Conservation (phyloP, 2,329 filamentous ascomycete species). For the Xylaria sp. region DNA sequence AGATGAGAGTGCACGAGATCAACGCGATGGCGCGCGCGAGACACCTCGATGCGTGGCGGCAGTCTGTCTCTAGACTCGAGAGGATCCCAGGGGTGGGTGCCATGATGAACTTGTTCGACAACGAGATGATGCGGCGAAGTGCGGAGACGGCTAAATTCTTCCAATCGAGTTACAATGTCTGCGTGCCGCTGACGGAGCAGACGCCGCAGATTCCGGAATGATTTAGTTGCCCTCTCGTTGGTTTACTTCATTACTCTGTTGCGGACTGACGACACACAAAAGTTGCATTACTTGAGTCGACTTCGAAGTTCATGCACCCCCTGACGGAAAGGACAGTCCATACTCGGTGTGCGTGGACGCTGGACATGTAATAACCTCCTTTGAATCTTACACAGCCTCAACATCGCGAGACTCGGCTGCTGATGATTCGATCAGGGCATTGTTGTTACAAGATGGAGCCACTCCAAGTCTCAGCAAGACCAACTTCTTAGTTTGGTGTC, state of each 20-base stretch:
- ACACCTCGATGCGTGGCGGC: slow-evolving; percentile 21
- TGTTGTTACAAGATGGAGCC: background rate
- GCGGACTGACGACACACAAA: background rate
- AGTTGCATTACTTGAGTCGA: background rate
- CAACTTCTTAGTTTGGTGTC: background rate
- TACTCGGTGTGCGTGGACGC: background rate
- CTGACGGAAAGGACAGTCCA: background rate
- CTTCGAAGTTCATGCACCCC: background rate
- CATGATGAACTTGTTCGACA: slow-evolving; percentile 22
- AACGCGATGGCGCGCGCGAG: slow-evolving; percentile 18
- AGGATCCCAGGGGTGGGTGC: slow-evolving; percentile 18
- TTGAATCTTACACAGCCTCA: too few species aligned
- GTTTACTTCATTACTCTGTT: background rate
- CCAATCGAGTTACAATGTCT: slow-evolving; percentile 17
- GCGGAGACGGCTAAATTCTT: slow-evolving; percentile 23
- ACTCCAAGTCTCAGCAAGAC: background rate
- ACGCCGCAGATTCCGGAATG: slow-evolving; percentile 6
- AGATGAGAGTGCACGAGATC: slow-evolving; percentile 21
- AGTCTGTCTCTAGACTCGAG: slow-evolving; percentile 16
- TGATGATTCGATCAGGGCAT: background rate
- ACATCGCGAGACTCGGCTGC: too few species aligned
- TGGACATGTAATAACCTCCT: too few species aligned
- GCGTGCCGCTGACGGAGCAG: slow-evolving; percentile 17
- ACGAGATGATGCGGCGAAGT: slow-evolving; percentile 21
- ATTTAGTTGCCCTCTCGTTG: background rate